These are phyloP conservation scores for Populus alba DNA, from an alignment of 345 rosid genomes.

Conservation along the genomic window DNA sequence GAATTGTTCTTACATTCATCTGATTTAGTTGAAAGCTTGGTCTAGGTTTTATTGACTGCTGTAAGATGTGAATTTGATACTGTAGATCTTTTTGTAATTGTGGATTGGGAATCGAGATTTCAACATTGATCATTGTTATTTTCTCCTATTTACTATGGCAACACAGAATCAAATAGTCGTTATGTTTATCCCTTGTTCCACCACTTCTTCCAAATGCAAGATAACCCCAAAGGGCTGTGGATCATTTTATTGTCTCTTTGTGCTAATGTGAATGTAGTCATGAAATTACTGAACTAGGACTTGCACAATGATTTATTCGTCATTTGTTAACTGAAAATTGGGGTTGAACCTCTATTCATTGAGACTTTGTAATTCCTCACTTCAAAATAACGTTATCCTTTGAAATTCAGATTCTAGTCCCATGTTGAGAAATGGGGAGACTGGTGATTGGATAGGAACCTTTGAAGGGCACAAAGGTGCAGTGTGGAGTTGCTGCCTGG, in stretches of 20 bases:
- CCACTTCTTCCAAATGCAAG: neutral
- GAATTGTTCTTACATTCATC: neutral
- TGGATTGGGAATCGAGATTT: neutral
- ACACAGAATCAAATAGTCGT: neutral
- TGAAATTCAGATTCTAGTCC: slow-evolving; percentile 76
- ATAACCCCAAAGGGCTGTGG: neutral
- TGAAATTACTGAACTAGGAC: neutral
- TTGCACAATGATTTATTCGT: neutral
- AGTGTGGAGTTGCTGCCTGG: slow-evolving; percentile 95
- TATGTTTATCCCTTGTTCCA: neutral
- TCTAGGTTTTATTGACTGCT: neutral
- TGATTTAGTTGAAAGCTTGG: neutral
- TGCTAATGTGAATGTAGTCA: neutral
- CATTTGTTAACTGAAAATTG: neutral
- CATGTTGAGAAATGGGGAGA: slow-evolving; percentile 99
- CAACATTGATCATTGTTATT: neutral
- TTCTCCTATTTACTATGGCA: neutral
- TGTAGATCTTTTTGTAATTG: neutral
- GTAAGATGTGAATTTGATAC: neutral
- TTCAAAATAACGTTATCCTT: neutral
- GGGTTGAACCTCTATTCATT: neutral
- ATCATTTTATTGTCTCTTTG: neutral
- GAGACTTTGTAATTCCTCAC: neutral
- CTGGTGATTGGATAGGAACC: slow-evolving; percentile 99
- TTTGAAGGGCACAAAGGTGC: slow-evolving; percentile 99